Evolutionary conservation across 345 rosid genomes (phyloP).

Genomic region (Brassica incana): DNA sequence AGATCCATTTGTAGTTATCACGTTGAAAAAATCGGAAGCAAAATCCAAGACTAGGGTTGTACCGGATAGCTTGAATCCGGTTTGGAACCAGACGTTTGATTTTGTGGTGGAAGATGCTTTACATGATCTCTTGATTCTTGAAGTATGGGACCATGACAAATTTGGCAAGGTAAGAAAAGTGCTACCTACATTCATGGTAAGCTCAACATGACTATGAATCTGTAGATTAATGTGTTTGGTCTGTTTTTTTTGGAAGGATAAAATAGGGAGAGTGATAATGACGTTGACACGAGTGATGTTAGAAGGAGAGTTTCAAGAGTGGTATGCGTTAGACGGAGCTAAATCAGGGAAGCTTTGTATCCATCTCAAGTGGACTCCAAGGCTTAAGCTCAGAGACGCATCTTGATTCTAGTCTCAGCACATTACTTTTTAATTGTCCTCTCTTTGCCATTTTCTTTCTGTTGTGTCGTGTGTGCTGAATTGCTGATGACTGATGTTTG

Average conservation of each 20-base stretch:
- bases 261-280: constrained; percentile 79
- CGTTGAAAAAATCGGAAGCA: constrained; percentile 68
- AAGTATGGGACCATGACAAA: constrained; percentile 83
- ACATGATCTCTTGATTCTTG: constrained; percentile 75
- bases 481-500: not conserved
- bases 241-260: constrained; percentile 46
- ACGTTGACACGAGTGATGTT: constrained; percentile 77
- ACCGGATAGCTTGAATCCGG: constrained; percentile 74
- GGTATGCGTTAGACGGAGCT: constrained; percentile 59
- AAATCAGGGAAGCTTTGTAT: constrained; percentile 65
- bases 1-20: constrained; percentile 75
- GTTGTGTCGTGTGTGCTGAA: not conserved
- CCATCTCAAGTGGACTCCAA: constrained; percentile 80
- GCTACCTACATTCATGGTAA: not conserved
- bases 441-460: not conserved
- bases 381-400: constrained; percentile 56
- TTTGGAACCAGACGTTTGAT: constrained; percentile 95
- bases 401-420: constrained; percentile 10
- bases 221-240: not conserved
- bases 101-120: constrained; percentile 91
- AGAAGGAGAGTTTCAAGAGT: constrained; percentile 75
- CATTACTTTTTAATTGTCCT: not conserved
- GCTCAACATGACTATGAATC: not conserved
- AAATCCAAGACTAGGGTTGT: constrained; percentile 82
- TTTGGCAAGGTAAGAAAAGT: constrained; percentile 65